phyloP scores from a whole-genome alignment of 208 protist genomes.

The Leishmania martiniquensis region DNA sequence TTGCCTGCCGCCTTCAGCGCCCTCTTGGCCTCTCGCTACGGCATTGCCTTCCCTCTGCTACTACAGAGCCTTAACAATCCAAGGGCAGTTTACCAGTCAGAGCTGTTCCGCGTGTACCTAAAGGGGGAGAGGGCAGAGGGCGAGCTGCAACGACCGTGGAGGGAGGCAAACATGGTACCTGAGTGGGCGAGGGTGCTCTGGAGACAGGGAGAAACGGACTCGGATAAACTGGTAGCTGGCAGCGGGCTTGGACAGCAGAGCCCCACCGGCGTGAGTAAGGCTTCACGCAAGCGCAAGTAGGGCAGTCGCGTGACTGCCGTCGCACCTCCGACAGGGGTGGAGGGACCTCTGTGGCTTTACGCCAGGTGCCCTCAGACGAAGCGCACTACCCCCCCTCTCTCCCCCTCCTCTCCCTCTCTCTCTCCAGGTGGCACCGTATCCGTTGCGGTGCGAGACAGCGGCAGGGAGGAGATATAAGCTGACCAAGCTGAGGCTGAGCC shows the following conservation, averaged over 20 bases:
- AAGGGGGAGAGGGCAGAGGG: conserved; percentile 44
- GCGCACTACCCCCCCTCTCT: background rate
- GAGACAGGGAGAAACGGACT: conserved; percentile 40
- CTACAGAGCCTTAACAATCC: conserved; percentile 87
- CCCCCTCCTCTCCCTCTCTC: background rate
- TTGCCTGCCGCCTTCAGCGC: conserved; percentile 54
- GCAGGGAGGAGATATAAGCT: background rate
- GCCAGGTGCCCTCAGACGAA: too few relatives aligned
- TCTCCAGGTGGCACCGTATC: background rate
- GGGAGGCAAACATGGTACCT: conserved; percentile 51
- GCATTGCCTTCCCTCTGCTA: conserved; percentile 75
- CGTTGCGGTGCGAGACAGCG: background rate
- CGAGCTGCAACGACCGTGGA: conserved; percentile 74
- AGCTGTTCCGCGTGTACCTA: conserved; percentile 76
- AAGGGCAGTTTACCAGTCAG: conserved; percentile 53
- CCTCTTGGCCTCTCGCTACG: conserved; percentile 57
- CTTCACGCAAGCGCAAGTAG: conserved; percentile 40
- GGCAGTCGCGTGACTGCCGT: background rate
- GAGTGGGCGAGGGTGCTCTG: conserved; percentile 70
- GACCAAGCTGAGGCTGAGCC: background rate
- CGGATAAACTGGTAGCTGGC: conserved; percentile 29
- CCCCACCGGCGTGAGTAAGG: conserved; percentile 15
- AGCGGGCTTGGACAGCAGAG: conserved; percentile 11
- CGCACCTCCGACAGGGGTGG: background rate
- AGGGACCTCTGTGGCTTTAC: background rate